Percentiles rank a stretch among this genome's conserved stretches.
phyloP scores from a whole-genome alignment of 306 rosid species.

The Styphnolobium japonicum region DNA sequence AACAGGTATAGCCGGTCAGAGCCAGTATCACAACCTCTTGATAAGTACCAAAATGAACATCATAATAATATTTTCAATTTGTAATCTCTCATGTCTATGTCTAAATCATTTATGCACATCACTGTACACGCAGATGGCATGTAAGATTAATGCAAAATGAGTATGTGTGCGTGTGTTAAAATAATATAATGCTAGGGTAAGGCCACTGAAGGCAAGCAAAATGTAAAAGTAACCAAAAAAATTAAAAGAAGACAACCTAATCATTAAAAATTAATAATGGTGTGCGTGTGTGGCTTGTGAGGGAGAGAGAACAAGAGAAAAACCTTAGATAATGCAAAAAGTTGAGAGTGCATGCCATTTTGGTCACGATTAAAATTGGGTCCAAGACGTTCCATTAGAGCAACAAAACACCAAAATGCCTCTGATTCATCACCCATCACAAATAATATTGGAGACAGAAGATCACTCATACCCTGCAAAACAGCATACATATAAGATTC shows the following conservation, averaged over 20 bases:
- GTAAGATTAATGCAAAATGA: slow-evolving; percentile 16
- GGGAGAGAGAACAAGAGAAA: slow-evolving; percentile 26
- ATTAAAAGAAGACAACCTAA: background rate
- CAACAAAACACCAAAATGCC: slow-evolving; percentile 97
- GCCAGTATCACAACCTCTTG: background rate
- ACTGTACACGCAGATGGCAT: background rate
- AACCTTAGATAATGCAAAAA: slow-evolving; percentile 97
- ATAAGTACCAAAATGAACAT: slow-evolving; percentile 1
- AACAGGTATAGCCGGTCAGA: background rate
- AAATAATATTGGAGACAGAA: slow-evolving; percentile 85
- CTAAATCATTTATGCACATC: slow-evolving; percentile 5
- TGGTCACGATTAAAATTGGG: slow-evolving; percentile 99
- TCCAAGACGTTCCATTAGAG: slow-evolving; percentile 92
- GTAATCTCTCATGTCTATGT: background rate
- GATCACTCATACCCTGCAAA: slow-evolving; percentile 96
- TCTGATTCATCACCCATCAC: slow-evolving; percentile 87
- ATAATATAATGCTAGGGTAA: background rate
- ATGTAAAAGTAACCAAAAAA: background rate
- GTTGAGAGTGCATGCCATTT: slow-evolving; percentile 99
- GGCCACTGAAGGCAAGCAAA: background rate
- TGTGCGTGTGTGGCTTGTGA: background rate
- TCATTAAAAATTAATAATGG: background rate
- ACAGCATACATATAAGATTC: slow-evolving; percentile 17
- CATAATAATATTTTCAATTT: background rate
- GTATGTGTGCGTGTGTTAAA: background rate